phyloP scores from a whole-genome alignment of 192 early-diverging fungal genomes.

The Coemansia reversa region DNA sequence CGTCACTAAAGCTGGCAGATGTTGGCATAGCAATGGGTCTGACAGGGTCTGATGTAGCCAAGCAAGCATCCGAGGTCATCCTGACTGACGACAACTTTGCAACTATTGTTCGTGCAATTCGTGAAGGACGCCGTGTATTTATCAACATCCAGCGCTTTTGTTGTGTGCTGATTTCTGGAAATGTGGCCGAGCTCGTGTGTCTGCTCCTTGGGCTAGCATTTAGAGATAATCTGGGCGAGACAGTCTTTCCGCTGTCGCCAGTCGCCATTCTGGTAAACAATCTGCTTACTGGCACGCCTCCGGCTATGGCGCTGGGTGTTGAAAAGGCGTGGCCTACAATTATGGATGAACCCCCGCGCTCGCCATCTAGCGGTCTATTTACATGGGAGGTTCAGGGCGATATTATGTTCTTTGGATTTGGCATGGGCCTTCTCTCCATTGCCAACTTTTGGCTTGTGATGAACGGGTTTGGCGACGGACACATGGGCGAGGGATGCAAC shows the following conservation, averaged over 20 bases:
- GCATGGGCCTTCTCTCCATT: constrained; percentile 65
- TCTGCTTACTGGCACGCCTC: constrained; percentile 76
- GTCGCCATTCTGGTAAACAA: constrained; percentile 81
- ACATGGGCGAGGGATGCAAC: constrained; percentile 65
- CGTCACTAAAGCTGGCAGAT: constrained; percentile 74
- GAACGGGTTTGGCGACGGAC: constrained; percentile 60
- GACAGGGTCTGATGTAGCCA: constrained; percentile 73
- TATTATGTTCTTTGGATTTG: constrained; percentile 66
- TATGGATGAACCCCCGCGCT: constrained; percentile 73
- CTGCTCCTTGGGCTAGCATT: constrained; percentile 74
- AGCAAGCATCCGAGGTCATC: constrained; percentile 86
- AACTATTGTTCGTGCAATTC: constrained; percentile 74
- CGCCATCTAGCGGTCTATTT: constrained; percentile 64
- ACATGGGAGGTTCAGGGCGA: constrained; percentile 64
- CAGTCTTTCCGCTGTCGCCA: constrained; percentile 76
- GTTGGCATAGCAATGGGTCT: constrained; percentile 74
- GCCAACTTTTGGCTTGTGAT: constrained; percentile 64
- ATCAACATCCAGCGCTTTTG: constrained; percentile 74
- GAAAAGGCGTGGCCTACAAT: constrained; percentile 63
- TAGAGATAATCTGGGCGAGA: constrained; percentile 56
- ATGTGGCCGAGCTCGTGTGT: constrained; percentile 74
- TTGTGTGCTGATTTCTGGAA: constrained; percentile 70
- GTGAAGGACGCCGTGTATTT: constrained; percentile 79
- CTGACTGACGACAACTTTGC: constrained; percentile 80
- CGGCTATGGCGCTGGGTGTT: constrained; percentile 74